A percentile compares a stretch with the other conserved stretches of the same genome.
Conservation (phyloP, 768 basidiomycete genomes). For the Wakefieldia striispora region DNA sequence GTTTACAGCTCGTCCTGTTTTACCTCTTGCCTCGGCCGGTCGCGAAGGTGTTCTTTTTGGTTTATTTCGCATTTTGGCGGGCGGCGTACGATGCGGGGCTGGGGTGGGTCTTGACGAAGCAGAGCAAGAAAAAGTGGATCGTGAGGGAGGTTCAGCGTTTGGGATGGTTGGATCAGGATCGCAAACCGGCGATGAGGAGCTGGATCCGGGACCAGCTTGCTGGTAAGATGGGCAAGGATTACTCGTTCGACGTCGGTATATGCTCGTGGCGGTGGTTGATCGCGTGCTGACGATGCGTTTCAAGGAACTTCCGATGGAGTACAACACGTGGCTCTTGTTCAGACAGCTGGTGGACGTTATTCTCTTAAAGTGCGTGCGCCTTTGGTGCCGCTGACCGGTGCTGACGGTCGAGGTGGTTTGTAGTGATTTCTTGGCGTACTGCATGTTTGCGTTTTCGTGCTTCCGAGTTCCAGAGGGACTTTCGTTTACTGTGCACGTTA, state of each 20-base stretch:
- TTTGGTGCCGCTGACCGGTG: background rate
- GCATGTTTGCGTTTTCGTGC: constrained; percentile 92
- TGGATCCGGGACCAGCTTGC: constrained; percentile 89
- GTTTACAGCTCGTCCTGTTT: constrained; percentile 75
- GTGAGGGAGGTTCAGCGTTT: constrained; percentile 72
- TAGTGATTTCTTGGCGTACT: constrained; percentile 94
- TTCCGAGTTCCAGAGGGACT: constrained; percentile 83
- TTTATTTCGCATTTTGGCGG: constrained; percentile 94
- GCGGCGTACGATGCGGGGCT: constrained; percentile 89
- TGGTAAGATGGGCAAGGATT: constrained; percentile 94
- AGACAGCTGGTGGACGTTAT: constrained; percentile 96
- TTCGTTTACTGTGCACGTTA: constrained; percentile 67
- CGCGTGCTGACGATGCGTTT: background rate
- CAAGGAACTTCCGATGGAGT: constrained; percentile 86
- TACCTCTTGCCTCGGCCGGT: constrained; percentile 54
- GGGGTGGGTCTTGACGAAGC: constrained; percentile 91
- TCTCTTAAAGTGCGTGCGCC: constrained; percentile 76
- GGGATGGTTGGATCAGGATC: constrained; percentile 85
- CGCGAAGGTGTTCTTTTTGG: constrained; percentile 69
- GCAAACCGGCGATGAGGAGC: constrained; percentile 57
- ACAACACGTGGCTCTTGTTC: constrained; percentile 96
- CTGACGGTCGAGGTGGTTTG: constrained; percentile 4
- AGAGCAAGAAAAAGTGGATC: constrained; percentile 95
- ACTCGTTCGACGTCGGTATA: constrained; percentile 79
- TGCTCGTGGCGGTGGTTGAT: constrained; percentile 1